phyloP scores from a whole-genome alignment of 2,329 filamentous ascomycete species.

The Coniosporium tulheliwenetii region DNA sequence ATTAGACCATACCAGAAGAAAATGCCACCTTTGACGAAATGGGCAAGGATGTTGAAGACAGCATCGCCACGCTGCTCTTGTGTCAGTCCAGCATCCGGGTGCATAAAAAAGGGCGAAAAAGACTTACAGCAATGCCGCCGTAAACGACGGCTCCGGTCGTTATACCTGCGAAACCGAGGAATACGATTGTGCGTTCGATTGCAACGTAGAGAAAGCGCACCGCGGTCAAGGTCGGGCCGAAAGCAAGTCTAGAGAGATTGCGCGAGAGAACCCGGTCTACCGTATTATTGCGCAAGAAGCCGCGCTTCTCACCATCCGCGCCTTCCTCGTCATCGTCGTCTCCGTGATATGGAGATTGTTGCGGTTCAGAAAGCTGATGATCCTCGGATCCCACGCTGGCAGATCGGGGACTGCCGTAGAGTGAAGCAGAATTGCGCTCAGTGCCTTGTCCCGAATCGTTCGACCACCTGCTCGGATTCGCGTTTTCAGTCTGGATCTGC shows the following conservation, averaged over 20 bases:
- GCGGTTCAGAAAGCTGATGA: conserved; percentile 16
- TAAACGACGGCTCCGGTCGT: conserved; percentile 60
- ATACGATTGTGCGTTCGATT: conserved; percentile 61
- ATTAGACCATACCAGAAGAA: conserved; percentile 89
- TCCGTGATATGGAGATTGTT: conserved; percentile 15
- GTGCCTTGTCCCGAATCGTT: conserved; percentile 46
- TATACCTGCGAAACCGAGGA: conserved; percentile 61
- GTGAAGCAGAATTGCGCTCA: conserved; percentile 50
- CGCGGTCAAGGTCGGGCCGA: conserved; percentile 37
- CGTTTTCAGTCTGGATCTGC: conserved; percentile 9
- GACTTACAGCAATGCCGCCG: conserved; percentile 69
- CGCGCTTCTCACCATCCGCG: conserved; percentile 25
- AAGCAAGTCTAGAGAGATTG: conserved; percentile 18
- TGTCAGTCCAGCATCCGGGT: conserved; percentile 3
- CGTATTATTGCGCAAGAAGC: conserved; percentile 26
- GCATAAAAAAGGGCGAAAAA: neutral
- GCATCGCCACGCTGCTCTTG: conserved; percentile 6
- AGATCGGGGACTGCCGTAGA: conserved; percentile 49
- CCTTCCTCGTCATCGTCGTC: conserved; percentile 28
- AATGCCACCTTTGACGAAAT: conserved; percentile 87
- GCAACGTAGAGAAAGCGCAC: conserved; percentile 47
- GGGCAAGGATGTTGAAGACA: conserved; percentile 75
- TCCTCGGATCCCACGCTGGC: conserved; percentile 38
- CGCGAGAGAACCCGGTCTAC: conserved; percentile 11
- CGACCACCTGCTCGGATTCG: conserved; percentile 18